phyloP scores from a whole-genome alignment of 768 basidiomycete genomes.

The Suillus brevipes region DNA sequence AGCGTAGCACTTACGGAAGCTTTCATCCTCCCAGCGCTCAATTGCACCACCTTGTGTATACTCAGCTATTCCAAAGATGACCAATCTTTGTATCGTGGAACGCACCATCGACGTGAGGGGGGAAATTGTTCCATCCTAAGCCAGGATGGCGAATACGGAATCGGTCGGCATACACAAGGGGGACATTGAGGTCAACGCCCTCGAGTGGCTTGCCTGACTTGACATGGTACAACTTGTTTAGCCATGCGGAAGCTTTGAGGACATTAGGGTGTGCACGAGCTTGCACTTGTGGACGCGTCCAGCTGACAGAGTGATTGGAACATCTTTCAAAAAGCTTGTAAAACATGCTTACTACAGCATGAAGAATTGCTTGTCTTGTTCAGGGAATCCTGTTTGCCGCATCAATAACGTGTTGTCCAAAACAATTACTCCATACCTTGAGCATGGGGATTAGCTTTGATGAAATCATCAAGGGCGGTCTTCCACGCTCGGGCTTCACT shows the following conservation, averaged over 20 bases:
- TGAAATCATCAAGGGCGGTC: constrained; percentile 52
- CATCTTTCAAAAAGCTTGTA: neutral
- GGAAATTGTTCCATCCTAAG: constrained; percentile 51
- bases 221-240: constrained; percentile 62
- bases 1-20: constrained; percentile 57
- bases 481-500: constrained; percentile 61
- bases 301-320: constrained; percentile 29
- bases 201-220: constrained; percentile 40
- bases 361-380: constrained; percentile 68
- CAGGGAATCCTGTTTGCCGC: constrained; percentile 46
- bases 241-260: constrained; percentile 54
- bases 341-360: constrained; percentile 57
- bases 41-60: constrained; percentile 59
- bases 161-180: constrained; percentile 72
- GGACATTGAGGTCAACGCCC: constrained; percentile 60
- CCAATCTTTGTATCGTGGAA: constrained; percentile 25
- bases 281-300: constrained; percentile 58
- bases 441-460: constrained; percentile 55
- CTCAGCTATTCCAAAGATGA: neutral
- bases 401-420: constrained; percentile 1
- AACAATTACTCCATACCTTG: constrained; percentile 40
- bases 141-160: constrained; percentile 76
- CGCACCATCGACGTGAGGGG: constrained; percentile 54
- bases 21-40: constrained; percentile 72
- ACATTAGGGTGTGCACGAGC: constrained; percentile 71